Base-by-base conservation (phyloP, 2,329 filamentous ascomycete species). In the Fusarium sp. region DNA sequence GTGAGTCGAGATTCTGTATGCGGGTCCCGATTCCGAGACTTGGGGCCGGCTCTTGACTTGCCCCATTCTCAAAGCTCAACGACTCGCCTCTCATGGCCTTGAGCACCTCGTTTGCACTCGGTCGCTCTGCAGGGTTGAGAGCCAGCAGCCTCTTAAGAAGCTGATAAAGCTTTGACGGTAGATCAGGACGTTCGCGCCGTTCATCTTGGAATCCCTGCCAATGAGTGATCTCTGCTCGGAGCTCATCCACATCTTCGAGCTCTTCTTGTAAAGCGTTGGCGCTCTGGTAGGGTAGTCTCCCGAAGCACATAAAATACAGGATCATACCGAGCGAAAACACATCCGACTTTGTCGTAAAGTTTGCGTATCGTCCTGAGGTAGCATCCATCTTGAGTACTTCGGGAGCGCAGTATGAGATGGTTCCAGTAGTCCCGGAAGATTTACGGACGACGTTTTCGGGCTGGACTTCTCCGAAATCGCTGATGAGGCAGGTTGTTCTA, bases 311-410 rank as follows among this genome's bases (percentile, higher is more conserved):
- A 76, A 99, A 99, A 79, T 98, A 97, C 5, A 99, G 86, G 58
- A 98, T 98, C 95, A 99, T 98, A 49, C 96, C 96, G 0, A 99
- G 84, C 1, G 95, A 98, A 79, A 99, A 99, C n/a, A 99, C 92
- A 76, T 99, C 96, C 0, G 95, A 98, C 77, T 98, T 99, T 26
- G 93, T 95, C 0, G 94, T 97, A 75, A 99, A 99, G 76, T 98
- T 97, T 9, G 92, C 94, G 73, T 93, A 95, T 1, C 87, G 87
- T 1, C 95, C 95, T 28, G 85, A 85, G 0, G 84, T 85, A 0
- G 87, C 81, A 58, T 90, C 91, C 70, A 87, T 87, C 51, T 87
- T 90, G 31, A 99, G 83, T 0, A 99, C 97, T 79, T 99, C 96
- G 0, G 96, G 96, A 0, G 96, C 96, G 79, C 96, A 99, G 79